phyloP scores from a whole-genome alignment of 2,329 filamentous ascomycete species.

The Stemphylium vesicarium region DNA sequence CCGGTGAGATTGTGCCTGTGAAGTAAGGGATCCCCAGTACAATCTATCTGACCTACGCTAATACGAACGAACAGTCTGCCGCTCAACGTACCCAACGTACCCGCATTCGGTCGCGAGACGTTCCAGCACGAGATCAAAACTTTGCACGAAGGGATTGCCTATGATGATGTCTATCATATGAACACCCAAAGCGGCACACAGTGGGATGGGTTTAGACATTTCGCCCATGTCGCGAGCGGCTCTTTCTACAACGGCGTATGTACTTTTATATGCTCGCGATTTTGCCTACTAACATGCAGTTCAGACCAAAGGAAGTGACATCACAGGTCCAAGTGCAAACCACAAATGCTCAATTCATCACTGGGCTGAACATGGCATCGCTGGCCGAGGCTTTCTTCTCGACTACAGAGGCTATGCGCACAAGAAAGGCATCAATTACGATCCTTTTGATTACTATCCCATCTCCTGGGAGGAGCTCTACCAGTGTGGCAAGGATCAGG shows the following conservation, averaged over 20 bases:
- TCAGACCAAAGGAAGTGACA: conserved; percentile 50
- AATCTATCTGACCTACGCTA: background rate
- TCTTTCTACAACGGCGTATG: conserved; percentile 52
- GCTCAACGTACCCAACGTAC: conserved; percentile 58
- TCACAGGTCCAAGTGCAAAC: conserved; percentile 49
- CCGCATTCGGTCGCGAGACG: conserved; percentile 59
- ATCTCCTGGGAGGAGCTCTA: conserved; percentile 59
- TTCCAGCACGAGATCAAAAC: conserved; percentile 64
- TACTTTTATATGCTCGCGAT: background rate
- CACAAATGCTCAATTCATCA: conserved; percentile 55
- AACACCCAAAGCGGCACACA: conserved; percentile 56
- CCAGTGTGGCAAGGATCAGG: conserved; percentile 64
- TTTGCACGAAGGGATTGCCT: conserved; percentile 43
- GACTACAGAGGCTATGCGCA: conserved; percentile 53
- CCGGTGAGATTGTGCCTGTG: conserved; percentile 62
- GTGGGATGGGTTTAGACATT: conserved; percentile 56
- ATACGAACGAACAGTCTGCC: conserved; percentile 52
- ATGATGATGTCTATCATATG: conserved; percentile 53
- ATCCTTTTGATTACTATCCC: conserved; percentile 51
- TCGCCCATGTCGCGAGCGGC: conserved; percentile 48
- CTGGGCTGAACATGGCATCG: conserved; percentile 55
- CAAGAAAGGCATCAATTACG: conserved; percentile 52
- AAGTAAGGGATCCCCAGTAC: conserved; percentile 51
- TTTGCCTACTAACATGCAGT: background rate
- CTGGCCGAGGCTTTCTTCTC: conserved; percentile 53